Evolutionary conservation across 305 asterid genomes (phyloP), one percentile per base, ranked within the genome.

Genomic region (Caryopteris hybrid): DNA sequence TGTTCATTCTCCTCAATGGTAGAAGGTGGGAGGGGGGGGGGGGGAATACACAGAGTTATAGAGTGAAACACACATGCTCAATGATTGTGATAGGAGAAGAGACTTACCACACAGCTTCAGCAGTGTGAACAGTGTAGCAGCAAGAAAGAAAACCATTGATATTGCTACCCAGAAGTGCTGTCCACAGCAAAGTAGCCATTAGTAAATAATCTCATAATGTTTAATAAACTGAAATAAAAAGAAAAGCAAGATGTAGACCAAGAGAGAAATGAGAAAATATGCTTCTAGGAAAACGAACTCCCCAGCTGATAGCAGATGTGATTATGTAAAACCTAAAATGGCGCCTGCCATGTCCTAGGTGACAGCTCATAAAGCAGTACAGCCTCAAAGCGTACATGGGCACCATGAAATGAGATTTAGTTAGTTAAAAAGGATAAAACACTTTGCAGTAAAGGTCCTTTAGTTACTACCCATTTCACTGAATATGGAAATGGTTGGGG

Each of bases 81-180:
- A 55, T 63, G 70, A 69, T 56, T 8, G 45, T 25, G 72, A 41
- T 18, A 74, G 46, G 64, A 69, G 61, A 59, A 60, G 20, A 62
- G 66, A 64, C 73, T 76, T 80, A 91, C 99, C 97, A 79, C 83
- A 89, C 36, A 94, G 90, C 86, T 94, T 94, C 77, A 94, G 83
- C 76, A 89, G 88, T 68, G 99, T 95, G 85, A 95, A 91, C 68
- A 91, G 80, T 68, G 99, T 91, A 20, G 98, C 98, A 27, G 98
- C 96, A 67, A 91, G 69, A 80, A 95, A 91, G 94, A 95, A 91
- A 72, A 91, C 84, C 99, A 95, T 95, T 57, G 99, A 89, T 81
- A 91, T 88, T 5, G 99, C 98, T 39, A 95, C 99, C 99, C 98
- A 95, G 78, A 95, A 95, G 79, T 91, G 99, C 99, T 95, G 84